A percentile compares a stretch with the other conserved stretches of the same genome.
These are phyloP conservation scores for Coemansia sp. DNA, from an alignment of 192 early-diverging fungal genomes.

Conservation along the genomic window DNA sequence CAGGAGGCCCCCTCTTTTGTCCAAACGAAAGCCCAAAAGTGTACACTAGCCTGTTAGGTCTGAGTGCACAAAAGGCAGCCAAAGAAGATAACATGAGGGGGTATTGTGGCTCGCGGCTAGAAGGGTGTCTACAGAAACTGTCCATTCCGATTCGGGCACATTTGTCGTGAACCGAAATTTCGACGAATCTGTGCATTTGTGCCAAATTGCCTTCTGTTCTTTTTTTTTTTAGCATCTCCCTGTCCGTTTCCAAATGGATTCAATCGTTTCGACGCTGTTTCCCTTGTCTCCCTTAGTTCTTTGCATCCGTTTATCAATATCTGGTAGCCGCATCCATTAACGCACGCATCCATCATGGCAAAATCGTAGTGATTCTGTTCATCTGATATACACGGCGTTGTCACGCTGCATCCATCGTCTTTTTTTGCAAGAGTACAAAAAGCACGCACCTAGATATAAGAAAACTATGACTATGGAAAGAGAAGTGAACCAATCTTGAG, in stretches of 20 bases:
- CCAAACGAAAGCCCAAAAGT: no score
- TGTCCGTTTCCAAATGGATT: background rate
- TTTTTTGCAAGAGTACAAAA: slow-evolving; percentile 5
- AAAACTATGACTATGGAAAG: slow-evolving; percentile 19
- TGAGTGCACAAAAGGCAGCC: no score
- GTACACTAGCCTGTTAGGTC: no score
- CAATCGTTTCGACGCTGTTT: background rate
- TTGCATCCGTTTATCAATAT: background rate
- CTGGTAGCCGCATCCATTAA: background rate
- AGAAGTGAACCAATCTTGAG: background rate
- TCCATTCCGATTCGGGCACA: background rate
- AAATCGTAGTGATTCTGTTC: background rate
- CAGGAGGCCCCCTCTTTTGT: no score
- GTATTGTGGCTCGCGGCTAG: no score
- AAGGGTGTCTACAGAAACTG: background rate
- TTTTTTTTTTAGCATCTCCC: background rate
- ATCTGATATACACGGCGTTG: background rate
- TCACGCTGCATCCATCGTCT: slow-evolving; percentile 13
- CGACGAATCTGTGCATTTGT: background rate
- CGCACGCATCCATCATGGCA: background rate
- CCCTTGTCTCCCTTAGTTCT: background rate
- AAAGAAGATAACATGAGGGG: no score
- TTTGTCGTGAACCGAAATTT: background rate
- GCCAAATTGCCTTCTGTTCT: background rate
- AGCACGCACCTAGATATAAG: slow-evolving; percentile 25